Percentiles rank a stretch among this genome's conserved stretches.
These are phyloP conservation scores for Astrothelium macrocarpum DNA, from an alignment of 495 filamentous ascomycete genomes.

Conservation along the genomic window DNA sequence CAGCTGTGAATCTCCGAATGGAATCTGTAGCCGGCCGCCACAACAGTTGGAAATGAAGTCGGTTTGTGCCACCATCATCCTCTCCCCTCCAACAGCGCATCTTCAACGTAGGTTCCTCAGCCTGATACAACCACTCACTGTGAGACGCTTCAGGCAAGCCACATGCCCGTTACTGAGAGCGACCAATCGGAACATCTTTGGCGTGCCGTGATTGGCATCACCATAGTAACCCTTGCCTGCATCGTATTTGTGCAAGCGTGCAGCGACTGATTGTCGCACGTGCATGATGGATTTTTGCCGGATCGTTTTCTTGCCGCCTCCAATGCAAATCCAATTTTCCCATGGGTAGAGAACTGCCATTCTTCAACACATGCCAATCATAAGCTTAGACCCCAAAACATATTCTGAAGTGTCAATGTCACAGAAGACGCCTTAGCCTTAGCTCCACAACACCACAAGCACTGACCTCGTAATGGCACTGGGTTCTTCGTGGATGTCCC, in stretches of 20 bases:
- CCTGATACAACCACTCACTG: background rate
- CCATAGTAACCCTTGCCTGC: background rate
- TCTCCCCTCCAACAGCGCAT: too few relatives aligned
- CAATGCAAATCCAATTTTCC: background rate
- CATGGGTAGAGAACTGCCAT: background rate
- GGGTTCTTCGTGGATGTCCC: background rate
- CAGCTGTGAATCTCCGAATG: background rate
- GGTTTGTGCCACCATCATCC: background rate
- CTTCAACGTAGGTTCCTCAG: too few relatives aligned
- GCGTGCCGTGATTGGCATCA: background rate
- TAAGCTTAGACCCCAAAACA: too few relatives aligned
- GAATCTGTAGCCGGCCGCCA: background rate
- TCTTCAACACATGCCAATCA: too few relatives aligned
- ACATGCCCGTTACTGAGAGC: background rate
- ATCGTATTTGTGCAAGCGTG: background rate
- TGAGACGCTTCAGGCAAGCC: background rate
- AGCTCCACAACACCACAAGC: too few relatives aligned
- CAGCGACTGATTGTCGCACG: background rate
- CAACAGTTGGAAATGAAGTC: background rate
- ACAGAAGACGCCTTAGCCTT: too few relatives aligned
- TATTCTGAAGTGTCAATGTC: too few relatives aligned
- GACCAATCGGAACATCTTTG: background rate
- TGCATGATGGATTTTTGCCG: slow-evolving; percentile 1
- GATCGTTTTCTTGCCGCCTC: background rate
- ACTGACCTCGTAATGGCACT: too few relatives aligned